phyloP scores from a whole-genome alignment of 805 yeast genomes.

The Wickerhamomyces bovis region DNA sequence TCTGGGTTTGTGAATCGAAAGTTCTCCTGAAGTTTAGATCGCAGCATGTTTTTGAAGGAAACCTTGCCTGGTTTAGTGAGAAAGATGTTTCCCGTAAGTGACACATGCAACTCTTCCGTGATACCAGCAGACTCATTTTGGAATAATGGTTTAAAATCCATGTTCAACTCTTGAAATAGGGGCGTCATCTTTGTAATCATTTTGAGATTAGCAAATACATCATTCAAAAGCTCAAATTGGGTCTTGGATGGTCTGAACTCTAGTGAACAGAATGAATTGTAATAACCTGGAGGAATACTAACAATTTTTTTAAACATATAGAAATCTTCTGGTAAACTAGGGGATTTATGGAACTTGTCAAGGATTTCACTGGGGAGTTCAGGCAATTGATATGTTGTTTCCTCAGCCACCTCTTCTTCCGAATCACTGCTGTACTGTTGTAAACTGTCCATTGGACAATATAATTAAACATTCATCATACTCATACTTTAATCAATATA shows the following conservation, averaged over 20 bases:
- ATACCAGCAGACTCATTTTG: constrained; percentile 3
- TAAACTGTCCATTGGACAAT: not conserved
- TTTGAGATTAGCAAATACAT: not conserved
- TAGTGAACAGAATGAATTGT: constrained; percentile 7
- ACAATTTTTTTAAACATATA: constrained; percentile 11
- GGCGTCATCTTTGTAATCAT: constrained; percentile 8
- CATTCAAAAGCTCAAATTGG: not conserved
- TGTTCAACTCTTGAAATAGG: not conserved
- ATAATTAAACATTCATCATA: too few relatives aligned
- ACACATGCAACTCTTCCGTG: constrained; percentile 11
- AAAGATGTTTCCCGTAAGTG: constrained; percentile 5
- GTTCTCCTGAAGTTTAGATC: not conserved
- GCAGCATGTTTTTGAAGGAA: not conserved
- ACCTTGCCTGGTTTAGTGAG: not conserved
- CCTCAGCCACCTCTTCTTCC: not conserved
- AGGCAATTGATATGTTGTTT: not conserved
- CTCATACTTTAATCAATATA: too few relatives aligned
- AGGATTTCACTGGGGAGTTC: constrained; percentile 3
- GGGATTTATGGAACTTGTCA: constrained; percentile 12
- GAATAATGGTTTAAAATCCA: constrained; percentile 4
- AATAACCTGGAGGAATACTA: constrained; percentile 3
- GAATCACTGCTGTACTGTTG: not conserved
- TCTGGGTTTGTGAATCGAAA: not conserved
- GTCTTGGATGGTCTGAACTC: constrained; percentile 5
- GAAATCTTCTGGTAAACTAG: constrained; percentile 3